These are phyloP conservation scores for Wickerhamiella nectarea DNA, from an alignment of 805 yeast species.

Conservation along the genomic window DNA sequence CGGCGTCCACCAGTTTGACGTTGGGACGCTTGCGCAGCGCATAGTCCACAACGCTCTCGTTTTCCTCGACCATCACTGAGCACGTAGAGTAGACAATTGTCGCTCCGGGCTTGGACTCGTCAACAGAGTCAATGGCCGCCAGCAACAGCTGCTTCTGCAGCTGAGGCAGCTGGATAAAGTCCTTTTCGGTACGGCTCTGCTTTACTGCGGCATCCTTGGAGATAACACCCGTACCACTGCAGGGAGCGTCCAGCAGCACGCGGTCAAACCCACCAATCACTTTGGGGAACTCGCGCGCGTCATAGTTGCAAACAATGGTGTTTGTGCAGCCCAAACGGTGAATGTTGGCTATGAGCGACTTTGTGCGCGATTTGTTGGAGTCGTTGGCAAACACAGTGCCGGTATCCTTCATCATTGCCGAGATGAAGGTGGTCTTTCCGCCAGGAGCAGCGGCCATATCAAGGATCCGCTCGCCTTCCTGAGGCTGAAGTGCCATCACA, in stretches of 20 bases:
- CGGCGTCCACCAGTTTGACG: slow-evolving; percentile 85
- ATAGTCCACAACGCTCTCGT: slow-evolving; percentile 97
- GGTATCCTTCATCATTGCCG: slow-evolving; percentile 95
- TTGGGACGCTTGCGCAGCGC: slow-evolving; percentile 93
- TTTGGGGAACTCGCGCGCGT: slow-evolving; percentile 95
- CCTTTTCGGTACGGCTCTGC: slow-evolving; percentile 86
- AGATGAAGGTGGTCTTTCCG: slow-evolving; percentile 89
- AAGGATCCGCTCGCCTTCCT: slow-evolving; percentile 83
- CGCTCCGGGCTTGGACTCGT: slow-evolving; percentile 85
- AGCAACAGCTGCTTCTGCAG: slow-evolving; percentile 84
- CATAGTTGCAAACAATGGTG: slow-evolving; percentile 93
- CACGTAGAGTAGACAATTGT: slow-evolving; percentile 93
- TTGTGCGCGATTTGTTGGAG: slow-evolving; percentile 90
- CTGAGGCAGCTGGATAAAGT: slow-evolving; percentile 92
- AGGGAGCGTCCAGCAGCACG: slow-evolving; percentile 91
- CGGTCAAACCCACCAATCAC: slow-evolving; percentile 98
- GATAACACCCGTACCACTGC: slow-evolving; percentile 99
- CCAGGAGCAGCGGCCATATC: slow-evolving; percentile 99
- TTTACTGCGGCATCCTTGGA: slow-evolving; percentile 94
- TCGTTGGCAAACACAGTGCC: slow-evolving; percentile 97
- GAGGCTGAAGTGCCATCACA: slow-evolving; percentile 96
- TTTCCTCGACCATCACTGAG: slow-evolving; percentile 96
- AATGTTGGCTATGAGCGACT: slow-evolving; percentile 90
- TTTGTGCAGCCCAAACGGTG: slow-evolving; percentile 95
- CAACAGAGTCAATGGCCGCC: slow-evolving; percentile 95